Evolutionary conservation across 2,329 filamentous ascomycete species (phyloP).

Genomic region (Sarocladiaceae sp.): DNA sequence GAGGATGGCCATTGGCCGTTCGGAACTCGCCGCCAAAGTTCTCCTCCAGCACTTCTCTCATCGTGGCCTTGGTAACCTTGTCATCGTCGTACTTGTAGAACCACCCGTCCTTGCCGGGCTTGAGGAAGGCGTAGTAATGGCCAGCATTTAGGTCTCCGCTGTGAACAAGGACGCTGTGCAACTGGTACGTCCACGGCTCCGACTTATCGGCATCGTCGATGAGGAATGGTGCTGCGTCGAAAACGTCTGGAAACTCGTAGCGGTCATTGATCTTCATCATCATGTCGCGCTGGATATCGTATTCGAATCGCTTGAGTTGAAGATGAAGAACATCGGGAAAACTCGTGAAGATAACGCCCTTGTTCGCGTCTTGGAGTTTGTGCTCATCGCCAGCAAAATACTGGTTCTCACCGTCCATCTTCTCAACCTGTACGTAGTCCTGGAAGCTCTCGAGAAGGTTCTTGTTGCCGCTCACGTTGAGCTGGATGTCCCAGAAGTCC

Average conservation of each 20-base stretch:
- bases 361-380: conserved; percentile 92
- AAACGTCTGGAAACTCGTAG: conserved; percentile 80
- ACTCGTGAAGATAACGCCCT: conserved; percentile 93
- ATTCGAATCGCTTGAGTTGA: conserved; percentile 95
- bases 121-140: conserved; percentile 96
- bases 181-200: conserved; percentile 83
- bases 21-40: conserved; percentile 90
- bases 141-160: conserved; percentile 95
- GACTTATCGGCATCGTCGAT: conserved; percentile 80
- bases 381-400: conserved; percentile 88
- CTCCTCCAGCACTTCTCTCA: conserved; percentile 87
- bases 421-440: conserved; percentile 95
- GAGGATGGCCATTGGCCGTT: conserved; percentile 38
- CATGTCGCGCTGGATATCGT: conserved; percentile 89
- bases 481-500: conserved; percentile 98
- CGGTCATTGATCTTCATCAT: conserved; percentile 99
- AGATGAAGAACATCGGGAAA: conserved; percentile 93
- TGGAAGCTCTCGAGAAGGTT: conserved; percentile 90
- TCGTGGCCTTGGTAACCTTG: conserved; percentile 88
- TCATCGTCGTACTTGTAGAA: conserved; percentile 99
- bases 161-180: conserved; percentile 93
- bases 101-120: conserved; percentile 84
- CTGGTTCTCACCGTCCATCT: conserved; percentile 96
- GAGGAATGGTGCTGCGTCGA: conserved; percentile 81
- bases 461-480: conserved; percentile 93